Conservation (phyloP, 164 flowering plant species). For the Dillenia turbinata region DNA sequence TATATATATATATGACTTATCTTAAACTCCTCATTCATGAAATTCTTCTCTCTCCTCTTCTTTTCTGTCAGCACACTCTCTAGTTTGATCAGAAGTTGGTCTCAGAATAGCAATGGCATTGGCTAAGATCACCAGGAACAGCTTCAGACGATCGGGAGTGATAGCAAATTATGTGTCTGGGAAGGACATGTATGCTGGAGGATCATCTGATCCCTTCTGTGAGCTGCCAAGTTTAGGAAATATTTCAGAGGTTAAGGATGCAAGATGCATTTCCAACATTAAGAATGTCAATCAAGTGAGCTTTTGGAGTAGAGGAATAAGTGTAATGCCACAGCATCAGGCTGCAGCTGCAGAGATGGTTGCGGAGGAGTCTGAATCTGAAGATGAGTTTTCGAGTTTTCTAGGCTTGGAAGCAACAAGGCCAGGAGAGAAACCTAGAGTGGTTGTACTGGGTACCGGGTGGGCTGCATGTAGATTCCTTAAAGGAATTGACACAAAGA, state of each 20-base stretch:
- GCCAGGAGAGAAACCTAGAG: constrained; percentile 76
- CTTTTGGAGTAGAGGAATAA: constrained; percentile 47
- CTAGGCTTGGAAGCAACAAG: constrained; percentile 64
- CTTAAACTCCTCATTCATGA: too few species aligned
- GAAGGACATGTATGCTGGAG: constrained; percentile 15
- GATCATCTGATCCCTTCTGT: constrained; percentile 4
- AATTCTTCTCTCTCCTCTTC: too few species aligned
- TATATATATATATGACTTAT: too few species aligned
- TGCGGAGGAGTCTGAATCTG: constrained; percentile 43
- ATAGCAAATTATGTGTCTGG: constrained; percentile 16
- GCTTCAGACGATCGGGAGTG: constrained; percentile 37
- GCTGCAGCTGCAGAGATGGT: constrained; percentile 35
- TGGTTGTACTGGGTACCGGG: constrained; percentile 81
- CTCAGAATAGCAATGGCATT: constrained; percentile 33
- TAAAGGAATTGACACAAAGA: constrained; percentile 66
- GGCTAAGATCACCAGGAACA: constrained; percentile 46
- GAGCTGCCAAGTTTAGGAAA: constrained; percentile 15
- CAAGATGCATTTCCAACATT: constrained; percentile 18
- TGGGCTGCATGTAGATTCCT: constrained; percentile 93
- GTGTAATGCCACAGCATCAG: constrained; percentile 33
- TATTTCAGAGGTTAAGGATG: constrained; percentile 7
- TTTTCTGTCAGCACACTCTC: too few species aligned
- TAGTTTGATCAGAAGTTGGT: too few species aligned
- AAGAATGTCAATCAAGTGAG: constrained; percentile 9
- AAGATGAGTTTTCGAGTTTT: constrained; percentile 22